Evolutionary conservation across 2,329 filamentous ascomycete species (phyloP).

Genomic region (Microthyrium microscopicum): DNA sequence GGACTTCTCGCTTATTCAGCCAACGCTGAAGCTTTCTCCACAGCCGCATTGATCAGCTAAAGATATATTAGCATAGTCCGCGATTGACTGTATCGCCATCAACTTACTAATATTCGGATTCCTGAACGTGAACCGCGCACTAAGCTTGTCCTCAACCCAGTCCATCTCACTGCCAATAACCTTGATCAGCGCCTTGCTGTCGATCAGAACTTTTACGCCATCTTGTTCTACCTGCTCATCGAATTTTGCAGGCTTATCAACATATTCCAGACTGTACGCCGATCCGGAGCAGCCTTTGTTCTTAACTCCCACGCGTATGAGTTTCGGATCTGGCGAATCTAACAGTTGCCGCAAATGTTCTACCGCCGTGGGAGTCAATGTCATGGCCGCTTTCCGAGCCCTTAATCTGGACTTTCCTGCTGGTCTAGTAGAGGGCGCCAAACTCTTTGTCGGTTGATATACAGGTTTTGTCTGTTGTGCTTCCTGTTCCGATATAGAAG

Average conservation of each 20-base stretch:
- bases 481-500: conserved; percentile 41
- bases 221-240: conserved; percentile 93
- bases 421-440: conserved; percentile 11
- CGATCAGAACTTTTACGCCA: conserved; percentile 86
- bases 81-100: conserved; percentile 4
- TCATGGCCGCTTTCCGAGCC: conserved; percentile 82
- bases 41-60: conserved; percentile 91
- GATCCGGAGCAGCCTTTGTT: conserved; percentile 89
- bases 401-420: conserved; percentile 47
- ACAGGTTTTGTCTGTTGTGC: conserved; percentile 48
- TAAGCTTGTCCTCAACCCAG: conserved; percentile 92
- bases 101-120: conserved; percentile 96
- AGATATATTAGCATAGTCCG: conserved; percentile 18
- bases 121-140: conserved; percentile 78
- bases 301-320: conserved; percentile 86
- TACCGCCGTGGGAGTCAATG: conserved; percentile 63
- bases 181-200: conserved; percentile 93
- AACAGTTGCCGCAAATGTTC: conserved; percentile 61
- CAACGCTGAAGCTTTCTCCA: conserved; percentile 75
- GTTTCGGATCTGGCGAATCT: conserved; percentile 72
- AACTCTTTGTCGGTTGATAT: conserved; percentile 12
- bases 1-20: no score
- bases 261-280: conserved; percentile 86
- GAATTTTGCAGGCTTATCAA: conserved; percentile 74
- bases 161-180: conserved; percentile 99